These are phyloP conservation scores for Paramecium primaurelia DNA, from an alignment of 73 alveolate species.

Conservation along the genomic window DNA sequence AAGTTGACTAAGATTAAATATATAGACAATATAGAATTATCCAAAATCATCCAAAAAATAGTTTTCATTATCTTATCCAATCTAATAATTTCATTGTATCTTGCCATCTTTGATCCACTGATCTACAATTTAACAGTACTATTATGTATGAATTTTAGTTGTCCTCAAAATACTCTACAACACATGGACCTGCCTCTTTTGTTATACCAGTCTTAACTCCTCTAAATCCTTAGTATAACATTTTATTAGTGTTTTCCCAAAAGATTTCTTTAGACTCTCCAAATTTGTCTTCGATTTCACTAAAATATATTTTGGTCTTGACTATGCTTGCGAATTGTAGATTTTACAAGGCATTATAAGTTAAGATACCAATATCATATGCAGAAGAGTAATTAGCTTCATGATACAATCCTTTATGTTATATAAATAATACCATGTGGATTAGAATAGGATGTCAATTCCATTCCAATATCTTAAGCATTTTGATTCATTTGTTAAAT, in stretches of 20 bases:
- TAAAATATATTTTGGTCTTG: conserved; percentile 42
- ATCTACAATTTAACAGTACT: conserved; percentile 13
- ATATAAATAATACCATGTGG: conserved; percentile 56
- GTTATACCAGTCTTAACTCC: conserved; percentile 79
- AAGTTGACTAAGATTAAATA: neutral
- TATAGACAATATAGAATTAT: neutral
- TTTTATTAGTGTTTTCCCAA: conserved; percentile 73
- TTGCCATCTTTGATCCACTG: neutral
- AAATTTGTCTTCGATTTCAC: conserved; percentile 47
- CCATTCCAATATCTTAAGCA: conserved; percentile 48
- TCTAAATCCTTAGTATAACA: conserved; percentile 63
- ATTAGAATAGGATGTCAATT: conserved; percentile 49
- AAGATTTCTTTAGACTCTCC: conserved; percentile 50
- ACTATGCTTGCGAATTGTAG: conserved; percentile 56
- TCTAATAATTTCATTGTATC: neutral
- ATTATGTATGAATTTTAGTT: neutral
- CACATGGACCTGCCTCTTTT: conserved; percentile 72
- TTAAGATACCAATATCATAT: conserved; percentile 42
- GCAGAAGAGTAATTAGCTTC: conserved; percentile 52
- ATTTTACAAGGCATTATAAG: conserved; percentile 58
- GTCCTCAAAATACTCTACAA: conserved; percentile 62
- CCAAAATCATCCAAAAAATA: neutral
- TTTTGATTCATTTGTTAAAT: conserved; percentile 70
- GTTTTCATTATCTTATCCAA: neutral
- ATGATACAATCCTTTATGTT: neutral